phyloP scores from a whole-genome alignment of 768 basidiomycete species.

The Tylopilus rubrobrunneus region DNA sequence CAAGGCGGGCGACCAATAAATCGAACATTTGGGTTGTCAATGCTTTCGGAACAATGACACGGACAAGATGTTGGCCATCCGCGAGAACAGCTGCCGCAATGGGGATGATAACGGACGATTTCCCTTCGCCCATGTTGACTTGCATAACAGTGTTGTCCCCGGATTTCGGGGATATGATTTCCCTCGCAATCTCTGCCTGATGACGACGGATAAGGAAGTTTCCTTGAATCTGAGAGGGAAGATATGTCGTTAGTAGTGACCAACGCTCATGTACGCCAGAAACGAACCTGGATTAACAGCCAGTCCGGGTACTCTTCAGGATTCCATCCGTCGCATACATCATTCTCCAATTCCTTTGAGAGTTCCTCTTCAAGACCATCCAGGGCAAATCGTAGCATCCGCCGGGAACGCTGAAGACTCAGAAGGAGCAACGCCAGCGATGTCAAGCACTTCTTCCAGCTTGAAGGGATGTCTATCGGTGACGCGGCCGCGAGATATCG shows the following conservation, averaged over 20 bases:
- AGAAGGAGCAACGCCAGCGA: background rate
- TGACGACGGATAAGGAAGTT: background rate
- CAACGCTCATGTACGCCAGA: background rate
- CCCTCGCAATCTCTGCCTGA: too few species aligned
- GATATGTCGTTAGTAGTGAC: background rate
- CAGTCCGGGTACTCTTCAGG: background rate
- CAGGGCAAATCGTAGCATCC: background rate
- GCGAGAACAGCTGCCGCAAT: too few species aligned
- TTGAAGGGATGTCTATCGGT: background rate
- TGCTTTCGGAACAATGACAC: too few species aligned
- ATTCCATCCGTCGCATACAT: background rate
- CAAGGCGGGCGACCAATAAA: too few species aligned
- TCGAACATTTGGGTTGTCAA: too few species aligned
- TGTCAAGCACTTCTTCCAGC: background rate
- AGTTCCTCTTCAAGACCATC: background rate
- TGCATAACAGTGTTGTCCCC: too few species aligned
- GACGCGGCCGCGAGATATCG: background rate
- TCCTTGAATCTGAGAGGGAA: background rate
- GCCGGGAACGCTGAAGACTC: background rate
- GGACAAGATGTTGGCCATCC: too few species aligned
- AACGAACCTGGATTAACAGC: background rate
- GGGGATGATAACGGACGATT: too few species aligned
- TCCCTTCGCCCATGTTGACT: too few species aligned
- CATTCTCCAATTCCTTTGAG: background rate
- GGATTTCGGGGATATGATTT: too few species aligned